Evolutionary conservation across 495 filamentous ascomycete species (phyloP).

Genomic region (Penicillium cinerascens): DNA sequence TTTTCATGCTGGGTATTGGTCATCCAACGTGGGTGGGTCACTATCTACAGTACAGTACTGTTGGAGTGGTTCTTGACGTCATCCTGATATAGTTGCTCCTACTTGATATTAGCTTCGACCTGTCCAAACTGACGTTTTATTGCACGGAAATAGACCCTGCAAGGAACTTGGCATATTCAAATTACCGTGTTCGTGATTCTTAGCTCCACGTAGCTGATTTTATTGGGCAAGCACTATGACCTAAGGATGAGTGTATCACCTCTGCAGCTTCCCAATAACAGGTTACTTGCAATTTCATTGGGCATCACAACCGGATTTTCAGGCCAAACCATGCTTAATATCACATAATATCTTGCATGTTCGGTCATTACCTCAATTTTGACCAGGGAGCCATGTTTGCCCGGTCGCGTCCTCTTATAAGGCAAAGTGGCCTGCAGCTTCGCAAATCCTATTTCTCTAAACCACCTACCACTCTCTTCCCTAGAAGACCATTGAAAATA

Average conservation of each 20-base stretch:
- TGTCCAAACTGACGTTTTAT: neutral
- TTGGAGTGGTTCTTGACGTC: neutral
- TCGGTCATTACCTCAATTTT: neutral
- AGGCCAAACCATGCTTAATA: neutral
- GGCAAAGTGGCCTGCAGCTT: neutral
- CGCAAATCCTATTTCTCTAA: neutral
- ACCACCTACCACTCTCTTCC: neutral
- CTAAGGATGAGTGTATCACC: neutral
- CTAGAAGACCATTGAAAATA: neutral
- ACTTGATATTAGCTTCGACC: neutral
- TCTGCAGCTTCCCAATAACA: neutral
- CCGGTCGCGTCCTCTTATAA: neutral
- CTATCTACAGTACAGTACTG: no score
- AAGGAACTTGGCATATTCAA: neutral
- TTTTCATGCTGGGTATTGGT: neutral
- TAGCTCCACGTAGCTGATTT: neutral
- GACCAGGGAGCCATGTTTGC: neutral
- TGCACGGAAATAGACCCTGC: neutral
- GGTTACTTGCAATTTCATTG: neutral
- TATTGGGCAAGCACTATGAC: neutral
- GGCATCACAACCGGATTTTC: neutral
- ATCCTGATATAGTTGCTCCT: conserved; percentile 3
- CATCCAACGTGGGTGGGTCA: neutral
- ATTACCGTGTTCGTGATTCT: no score
- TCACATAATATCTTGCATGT: neutral